phyloP scores from a whole-genome alignment of 2,329 filamentous ascomycete species.

The Clonostachys rhizophaga region DNA sequence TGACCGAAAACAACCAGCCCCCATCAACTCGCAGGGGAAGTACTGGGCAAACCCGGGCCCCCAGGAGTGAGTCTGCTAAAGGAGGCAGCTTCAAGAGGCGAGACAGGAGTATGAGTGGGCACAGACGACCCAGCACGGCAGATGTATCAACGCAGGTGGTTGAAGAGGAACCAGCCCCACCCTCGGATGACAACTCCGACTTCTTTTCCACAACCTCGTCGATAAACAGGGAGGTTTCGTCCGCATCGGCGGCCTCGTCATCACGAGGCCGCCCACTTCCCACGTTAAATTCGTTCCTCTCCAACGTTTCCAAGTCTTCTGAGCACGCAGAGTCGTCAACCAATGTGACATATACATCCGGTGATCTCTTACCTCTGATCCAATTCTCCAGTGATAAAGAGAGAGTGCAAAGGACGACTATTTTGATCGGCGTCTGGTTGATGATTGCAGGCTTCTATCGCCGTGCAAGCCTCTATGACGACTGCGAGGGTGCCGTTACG shows the following conservation, averaged over 20 bases:
- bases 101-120: constrained; percentile 42
- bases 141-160: constrained; percentile 27
- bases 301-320: constrained; percentile 30
- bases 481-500: constrained; percentile 71
- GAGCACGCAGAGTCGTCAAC: constrained; percentile 31
- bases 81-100: constrained; percentile 49
- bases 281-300: constrained; percentile 39
- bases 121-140: constrained; percentile 36
- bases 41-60: constrained; percentile 21
- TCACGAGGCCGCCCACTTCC: constrained; percentile 35
- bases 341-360: constrained; percentile 35
- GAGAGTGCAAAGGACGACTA: constrained; percentile 40
- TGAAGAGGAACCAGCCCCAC: constrained; percentile 38
- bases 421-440: constrained; percentile 80
- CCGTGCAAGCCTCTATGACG: constrained; percentile 72
- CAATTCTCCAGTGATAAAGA: constrained; percentile 51
- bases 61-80: constrained; percentile 39
- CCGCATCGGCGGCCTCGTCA: constrained; percentile 32
- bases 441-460: constrained; percentile 87
- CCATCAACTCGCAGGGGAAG: constrained; percentile 25
- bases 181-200: too few relatives aligned
- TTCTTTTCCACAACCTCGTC: constrained; percentile 33
- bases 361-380: constrained; percentile 43
- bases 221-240: constrained; percentile 30
- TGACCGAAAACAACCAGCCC: constrained; percentile 57